phyloP scores from a whole-genome alignment of 2,329 filamentous ascomycete genomes.

The Colletotrichum australisinense region DNA sequence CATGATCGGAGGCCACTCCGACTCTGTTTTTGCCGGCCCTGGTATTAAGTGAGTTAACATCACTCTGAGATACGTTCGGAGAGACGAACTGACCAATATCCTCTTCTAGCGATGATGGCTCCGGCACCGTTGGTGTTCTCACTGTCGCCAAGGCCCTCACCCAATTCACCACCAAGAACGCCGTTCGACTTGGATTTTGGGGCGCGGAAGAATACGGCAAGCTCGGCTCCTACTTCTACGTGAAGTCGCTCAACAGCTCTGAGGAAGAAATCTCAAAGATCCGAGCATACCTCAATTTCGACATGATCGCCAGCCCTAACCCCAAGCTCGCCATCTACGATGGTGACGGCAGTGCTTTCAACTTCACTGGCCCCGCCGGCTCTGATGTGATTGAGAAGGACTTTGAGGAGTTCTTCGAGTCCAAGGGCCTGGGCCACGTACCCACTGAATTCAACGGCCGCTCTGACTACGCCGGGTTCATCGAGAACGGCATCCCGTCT shows the following conservation, averaged over 20 bases:
- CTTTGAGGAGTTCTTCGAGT: constrained; percentile 66
- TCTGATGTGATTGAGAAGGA: constrained; percentile 70
- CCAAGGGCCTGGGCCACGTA: constrained; percentile 61
- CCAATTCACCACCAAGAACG: constrained; percentile 58
- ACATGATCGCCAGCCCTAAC: constrained; percentile 66
- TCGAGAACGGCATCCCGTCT: constrained; percentile 72
- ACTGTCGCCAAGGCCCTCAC: constrained; percentile 56
- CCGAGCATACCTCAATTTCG: constrained; percentile 67
- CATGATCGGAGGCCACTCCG: constrained; percentile 59
- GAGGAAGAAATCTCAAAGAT: constrained; percentile 61
- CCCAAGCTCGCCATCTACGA: constrained; percentile 67
- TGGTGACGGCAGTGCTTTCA: constrained; percentile 70
- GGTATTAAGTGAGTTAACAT: constrained; percentile 63
- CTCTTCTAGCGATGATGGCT: constrained; percentile 65
- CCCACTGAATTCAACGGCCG: constrained; percentile 74
- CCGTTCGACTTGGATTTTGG: constrained; percentile 63
- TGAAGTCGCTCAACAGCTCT: constrained; percentile 51
- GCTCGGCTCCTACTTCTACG: constrained; percentile 62
- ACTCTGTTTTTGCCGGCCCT: constrained; percentile 60
- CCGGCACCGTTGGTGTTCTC: constrained; percentile 61
- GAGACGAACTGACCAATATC: neutral
- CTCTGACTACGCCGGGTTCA: constrained; percentile 76
- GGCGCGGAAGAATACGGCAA: constrained; percentile 63
- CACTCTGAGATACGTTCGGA: neutral
- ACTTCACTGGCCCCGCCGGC: constrained; percentile 64